phyloP scores from a whole-genome alignment of 305 asterid species.

The Petunia hybrid region DNA sequence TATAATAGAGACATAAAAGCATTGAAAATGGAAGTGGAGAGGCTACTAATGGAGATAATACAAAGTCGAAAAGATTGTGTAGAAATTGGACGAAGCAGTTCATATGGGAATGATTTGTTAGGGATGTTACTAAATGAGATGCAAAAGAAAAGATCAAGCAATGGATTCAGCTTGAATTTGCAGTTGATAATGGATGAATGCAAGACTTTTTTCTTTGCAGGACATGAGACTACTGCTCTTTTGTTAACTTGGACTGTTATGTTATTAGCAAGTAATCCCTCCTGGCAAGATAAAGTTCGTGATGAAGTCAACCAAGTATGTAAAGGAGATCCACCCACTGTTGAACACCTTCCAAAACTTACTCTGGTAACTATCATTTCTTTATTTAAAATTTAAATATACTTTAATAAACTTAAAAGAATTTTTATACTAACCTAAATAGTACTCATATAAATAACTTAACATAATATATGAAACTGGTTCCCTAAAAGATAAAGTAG shows the following conservation, averaged over 20 bases:
- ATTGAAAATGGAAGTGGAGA: conserved; percentile 78
- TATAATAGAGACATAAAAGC: conserved; percentile 86
- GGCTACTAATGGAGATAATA: conserved; percentile 81
- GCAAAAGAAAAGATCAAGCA: conserved; percentile 53
- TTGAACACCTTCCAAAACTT: conserved; percentile 69
- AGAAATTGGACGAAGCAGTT: conserved; percentile 69
- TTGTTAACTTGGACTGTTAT: conserved; percentile 79
- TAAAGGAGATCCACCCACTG: conserved; percentile 45
- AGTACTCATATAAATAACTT: too few species aligned
- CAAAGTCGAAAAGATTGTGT: conserved; percentile 75
- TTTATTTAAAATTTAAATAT: not conserved
- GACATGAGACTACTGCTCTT: conserved; percentile 78
- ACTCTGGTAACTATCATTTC: conserved; percentile 30
- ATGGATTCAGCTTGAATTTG: conserved; percentile 60
- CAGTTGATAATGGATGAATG: conserved; percentile 83
- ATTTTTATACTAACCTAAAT: too few species aligned
- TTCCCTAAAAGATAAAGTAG: too few species aligned
- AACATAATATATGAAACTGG: too few species aligned
- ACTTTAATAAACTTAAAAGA: too few species aligned
- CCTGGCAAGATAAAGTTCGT: conserved; percentile 70
- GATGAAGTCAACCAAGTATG: conserved; percentile 58
- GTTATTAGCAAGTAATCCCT: conserved; percentile 69
- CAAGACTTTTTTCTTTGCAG: conserved; percentile 85
- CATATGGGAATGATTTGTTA: conserved; percentile 78
- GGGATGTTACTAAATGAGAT: conserved; percentile 78